Evolutionary conservation across 495 filamentous ascomycete genomes (phyloP), one percentile per base, ranked within the genome.

Genomic region (Pyrenopolyporus hunteri): DNA sequence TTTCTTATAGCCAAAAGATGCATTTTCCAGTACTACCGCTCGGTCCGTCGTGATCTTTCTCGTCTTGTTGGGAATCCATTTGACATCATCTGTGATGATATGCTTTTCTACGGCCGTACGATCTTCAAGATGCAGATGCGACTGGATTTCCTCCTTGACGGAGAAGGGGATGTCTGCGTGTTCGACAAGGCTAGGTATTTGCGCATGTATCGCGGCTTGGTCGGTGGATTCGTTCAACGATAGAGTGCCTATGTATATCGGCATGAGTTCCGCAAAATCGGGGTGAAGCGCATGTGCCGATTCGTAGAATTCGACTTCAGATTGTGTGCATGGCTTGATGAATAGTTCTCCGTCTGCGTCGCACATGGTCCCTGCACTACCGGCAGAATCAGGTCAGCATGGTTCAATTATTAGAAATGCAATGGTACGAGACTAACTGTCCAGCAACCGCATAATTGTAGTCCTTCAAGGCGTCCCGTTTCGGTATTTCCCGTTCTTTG

Each of bases 261-360:
- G 93, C 79, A 98, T 94, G 68, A 89, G 85, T 16, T 85, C 83
- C 14, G 84, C 83, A 63, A 97, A 88, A 3, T 78, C 80, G 14
- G 86, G 86, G 66, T 96, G 92, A 11, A 77, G 68, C 29, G 80
- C 64, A 45, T 74, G 66, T 32, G 87, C 86, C 20, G 87, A 84
- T 74, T 97, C 87, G 83, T 99, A 99, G 76, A 99, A 99, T 20
- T 85, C 84, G 55, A 97, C 85, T 76, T 99, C 94, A 54, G 85
- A 82, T 35, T 83, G 73, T 5, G 91, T 96, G 75, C 94, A 97
- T 23, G 94, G 94, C 75, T 99, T 99, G 72, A 97, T 90, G 69
- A 99, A 87, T 13, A 97, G 79, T 52, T 89, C 83, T 67, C 94
- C 94, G 44, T 90, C 87, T 48, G 81, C 76, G 67, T 96, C 92